Evolutionary conservation across 2,329 filamentous ascomycete species (phyloP).

Genomic region (Mariannaea sp.): DNA sequence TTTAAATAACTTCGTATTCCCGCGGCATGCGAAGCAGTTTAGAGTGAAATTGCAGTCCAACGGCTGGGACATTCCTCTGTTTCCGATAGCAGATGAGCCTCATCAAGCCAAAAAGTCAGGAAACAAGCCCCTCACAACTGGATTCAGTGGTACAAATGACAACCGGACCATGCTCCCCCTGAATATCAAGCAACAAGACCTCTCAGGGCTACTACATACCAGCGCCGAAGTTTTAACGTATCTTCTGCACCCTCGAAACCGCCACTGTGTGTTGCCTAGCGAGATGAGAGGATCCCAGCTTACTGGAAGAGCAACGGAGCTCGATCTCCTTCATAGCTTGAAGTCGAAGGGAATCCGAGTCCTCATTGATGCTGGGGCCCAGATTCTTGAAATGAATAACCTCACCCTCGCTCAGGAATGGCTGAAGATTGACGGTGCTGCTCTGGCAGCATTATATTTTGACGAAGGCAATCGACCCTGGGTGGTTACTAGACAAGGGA

Average conservation of each 20-base stretch:
- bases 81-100: conserved; percentile 11
- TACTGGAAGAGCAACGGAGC: conserved; percentile 44
- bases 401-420: conserved; percentile 52
- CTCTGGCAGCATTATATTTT: conserved; percentile 50
- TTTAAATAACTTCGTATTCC: conserved; percentile 69
- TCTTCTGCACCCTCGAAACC: conserved; percentile 58
- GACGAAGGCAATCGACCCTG: conserved; percentile 15
- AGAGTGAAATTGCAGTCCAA: conserved; percentile 66
- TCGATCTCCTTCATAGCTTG: conserved; percentile 1
- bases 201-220: conserved; percentile 60
- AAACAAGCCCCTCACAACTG: conserved; percentile 56
- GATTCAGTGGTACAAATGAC: conserved; percentile 77
- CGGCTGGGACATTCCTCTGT: conserved; percentile 70
- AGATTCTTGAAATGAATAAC: conserved; percentile 65
- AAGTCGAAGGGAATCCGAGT: conserved; percentile 48
- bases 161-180: conserved; percentile 63
- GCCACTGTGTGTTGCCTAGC: conserved; percentile 47
- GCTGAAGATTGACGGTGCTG: conserved; percentile 50
- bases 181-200: conserved; percentile 64
- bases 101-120: not conserved
- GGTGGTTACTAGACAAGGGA: conserved; percentile 4
- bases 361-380: conserved; percentile 66
- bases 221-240: conserved; percentile 68
- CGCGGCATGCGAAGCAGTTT: conserved; percentile 68
- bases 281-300: conserved; percentile 42